Conservation (phyloP, 768 basidiomycete species). For the Tricholoma flavovirens region DNA sequence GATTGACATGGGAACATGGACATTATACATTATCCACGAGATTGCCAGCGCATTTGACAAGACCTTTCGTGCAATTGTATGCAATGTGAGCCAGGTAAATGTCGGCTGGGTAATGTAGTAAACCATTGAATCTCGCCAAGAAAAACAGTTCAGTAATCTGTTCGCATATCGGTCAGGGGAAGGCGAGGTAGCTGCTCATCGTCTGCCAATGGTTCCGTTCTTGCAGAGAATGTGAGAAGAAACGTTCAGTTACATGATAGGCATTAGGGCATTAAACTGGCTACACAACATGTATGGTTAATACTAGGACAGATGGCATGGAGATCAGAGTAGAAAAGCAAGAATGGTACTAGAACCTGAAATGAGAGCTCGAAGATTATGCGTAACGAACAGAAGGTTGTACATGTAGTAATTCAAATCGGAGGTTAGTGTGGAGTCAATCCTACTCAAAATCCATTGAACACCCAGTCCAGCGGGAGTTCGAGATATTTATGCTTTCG, state of each 20-base stretch:
- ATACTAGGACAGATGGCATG: slow-evolving; percentile 23
- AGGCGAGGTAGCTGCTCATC: no score
- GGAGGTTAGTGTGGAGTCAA: slow-evolving; percentile 23
- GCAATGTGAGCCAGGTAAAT: no score
- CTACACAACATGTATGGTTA: slow-evolving; percentile 33
- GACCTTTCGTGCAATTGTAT: no score
- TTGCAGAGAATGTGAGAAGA: no score
- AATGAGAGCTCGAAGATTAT: slow-evolving; percentile 7
- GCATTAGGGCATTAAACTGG: slow-evolving; percentile 33
- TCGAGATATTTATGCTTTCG: slow-evolving; percentile 73
- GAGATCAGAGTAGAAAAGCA: slow-evolving; percentile 14
- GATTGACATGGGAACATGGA: no score
- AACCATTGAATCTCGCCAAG: no score
- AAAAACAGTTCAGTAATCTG: no score
- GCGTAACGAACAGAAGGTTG: slow-evolving; percentile 18
- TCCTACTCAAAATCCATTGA: slow-evolving; percentile 56
- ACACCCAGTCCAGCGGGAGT: slow-evolving; percentile 69
- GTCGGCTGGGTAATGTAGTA: no score
- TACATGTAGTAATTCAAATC: slow-evolving; percentile 17
- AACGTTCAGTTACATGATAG: slow-evolving; percentile 23
- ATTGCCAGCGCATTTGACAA: no score
- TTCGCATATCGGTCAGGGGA: no score
- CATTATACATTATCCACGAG: no score
- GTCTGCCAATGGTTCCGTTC: no score
- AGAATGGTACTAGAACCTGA: slow-evolving; percentile 14